A percentile compares a stretch with the other conserved stretches of the same genome.
Conservation (phyloP, 176 grass and related monocot species). For the Triticum monococcum region DNA sequence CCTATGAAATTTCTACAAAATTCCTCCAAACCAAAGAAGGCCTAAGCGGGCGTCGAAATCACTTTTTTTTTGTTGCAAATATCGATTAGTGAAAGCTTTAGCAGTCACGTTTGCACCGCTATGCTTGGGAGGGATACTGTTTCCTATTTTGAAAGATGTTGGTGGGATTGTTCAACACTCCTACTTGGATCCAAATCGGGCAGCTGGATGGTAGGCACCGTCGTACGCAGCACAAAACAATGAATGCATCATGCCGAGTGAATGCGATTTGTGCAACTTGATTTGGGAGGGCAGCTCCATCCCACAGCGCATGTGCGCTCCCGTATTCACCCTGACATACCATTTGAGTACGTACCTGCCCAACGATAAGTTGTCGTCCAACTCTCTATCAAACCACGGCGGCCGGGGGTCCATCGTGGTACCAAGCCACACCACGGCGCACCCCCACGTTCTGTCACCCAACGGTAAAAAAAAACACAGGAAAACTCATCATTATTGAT, state of each 20-base stretch:
- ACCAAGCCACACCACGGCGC: background rate
- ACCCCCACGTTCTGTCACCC: background rate
- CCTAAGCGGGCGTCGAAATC: no score
- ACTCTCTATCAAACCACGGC: background rate
- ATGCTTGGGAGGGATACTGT: no score
- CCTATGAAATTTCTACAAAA: no score
- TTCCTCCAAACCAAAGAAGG: no score
- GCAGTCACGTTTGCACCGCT: no score
- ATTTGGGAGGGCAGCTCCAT: background rate
- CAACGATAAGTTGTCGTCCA: constrained; percentile 2
- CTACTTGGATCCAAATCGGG: background rate
- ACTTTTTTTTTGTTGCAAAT: no score
- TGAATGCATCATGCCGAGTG: background rate
- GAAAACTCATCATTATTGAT: no score
- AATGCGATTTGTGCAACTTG: background rate
- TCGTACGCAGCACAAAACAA: background rate
- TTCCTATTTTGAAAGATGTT: background rate
- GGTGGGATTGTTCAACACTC: background rate
- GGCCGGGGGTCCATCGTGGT: background rate
- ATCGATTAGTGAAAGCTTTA: no score
- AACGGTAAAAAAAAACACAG: no score
- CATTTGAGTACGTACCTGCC: background rate
- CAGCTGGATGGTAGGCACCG: background rate
- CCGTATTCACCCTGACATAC: background rate
- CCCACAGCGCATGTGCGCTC: constrained; percentile 26